A percentile compares a stretch with the other conserved stretches of the same genome.
phyloP scores from a whole-genome alignment of 306 rosid species.

The Quercus alba region DNA sequence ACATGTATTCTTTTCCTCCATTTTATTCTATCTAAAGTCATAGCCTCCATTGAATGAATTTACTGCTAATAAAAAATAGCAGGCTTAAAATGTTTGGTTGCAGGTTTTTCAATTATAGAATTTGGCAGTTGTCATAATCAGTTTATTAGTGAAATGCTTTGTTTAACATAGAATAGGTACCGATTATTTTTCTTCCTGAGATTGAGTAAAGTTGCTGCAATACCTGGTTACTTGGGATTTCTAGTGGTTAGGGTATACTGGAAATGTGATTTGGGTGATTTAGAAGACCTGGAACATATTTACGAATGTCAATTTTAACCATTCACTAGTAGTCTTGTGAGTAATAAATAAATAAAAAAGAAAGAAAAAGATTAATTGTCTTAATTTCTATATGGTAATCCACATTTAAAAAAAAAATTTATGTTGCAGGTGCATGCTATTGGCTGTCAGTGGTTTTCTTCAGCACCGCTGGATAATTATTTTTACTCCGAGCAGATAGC shows the following conservation, averaged over 20 bases:
- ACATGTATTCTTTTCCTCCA: too few relatives aligned
- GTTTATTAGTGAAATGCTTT: not conserved
- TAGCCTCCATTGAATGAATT: too few relatives aligned
- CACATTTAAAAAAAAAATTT: not conserved
- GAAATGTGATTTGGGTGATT: not conserved
- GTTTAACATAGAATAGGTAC: too few relatives aligned
- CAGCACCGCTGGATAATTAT: conserved; percentile 40
- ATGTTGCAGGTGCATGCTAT: conserved; percentile 58
- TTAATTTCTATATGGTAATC: not conserved
- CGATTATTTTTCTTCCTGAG: not conserved
- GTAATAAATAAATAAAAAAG: too few relatives aligned
- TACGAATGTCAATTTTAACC: not conserved
- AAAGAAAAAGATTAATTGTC: not conserved
- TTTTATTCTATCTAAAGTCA: too few relatives aligned
- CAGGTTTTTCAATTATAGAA: not conserved
- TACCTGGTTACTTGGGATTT: not conserved
- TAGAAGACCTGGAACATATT: not conserved
- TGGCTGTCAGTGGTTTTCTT: conserved; percentile 85
- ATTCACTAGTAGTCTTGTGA: not conserved
- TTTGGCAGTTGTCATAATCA: not conserved
- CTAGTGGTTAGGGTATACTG: not conserved
- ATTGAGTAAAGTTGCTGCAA: not conserved
- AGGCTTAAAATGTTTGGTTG: not conserved
- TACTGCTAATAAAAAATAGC: not conserved
- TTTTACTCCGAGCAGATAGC: conserved; percentile 65